Base-by-base conservation (phyloP, 441 rosid species). In the Aleurites moluccanus region DNA sequence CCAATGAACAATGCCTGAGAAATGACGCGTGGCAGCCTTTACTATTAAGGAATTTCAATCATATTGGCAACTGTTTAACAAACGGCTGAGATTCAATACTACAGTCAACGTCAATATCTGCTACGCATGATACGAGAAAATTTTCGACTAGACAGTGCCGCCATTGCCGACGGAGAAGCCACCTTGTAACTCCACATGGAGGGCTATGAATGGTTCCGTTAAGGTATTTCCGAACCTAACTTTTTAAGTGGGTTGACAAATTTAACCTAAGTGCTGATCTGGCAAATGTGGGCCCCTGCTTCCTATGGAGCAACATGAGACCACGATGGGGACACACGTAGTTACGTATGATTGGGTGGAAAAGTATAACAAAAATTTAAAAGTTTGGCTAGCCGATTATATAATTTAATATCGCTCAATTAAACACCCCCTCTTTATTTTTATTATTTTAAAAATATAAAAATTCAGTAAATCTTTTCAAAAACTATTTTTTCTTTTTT, bases 51-150 rank as follows among this genome's bases (percentile, higher is more conserved):
- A 86, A 80, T 82, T 86, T 83, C 62, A 70, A 64, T 76, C 78
- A 49, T 75, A 42, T 65, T 0, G 87, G 87, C 67, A 86, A 86
- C 88, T 75, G 38, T 27, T 15, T 60, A 83, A 83, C 86, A 35
- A 59, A 82, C 84, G 86, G 86, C 18, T 49, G 14, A 69, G 16
- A 33, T 55, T 74, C 40, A 8, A 62, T 64, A 1, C 0, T 0
- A 1, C 9, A 0, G 77, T 76, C 78, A 78, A 77, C 45, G 45
- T 44, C 65, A n/a, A 27, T 8, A 64, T 78, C 75, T 60, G 78
- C 80, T 80, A 80, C 84, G 81, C 78, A 30, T n/a, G 70, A 35
- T 50, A 10, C 16, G 10, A 70, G 62, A 56, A 77, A 28, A 59
- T 6, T 16, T 23, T 1, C 21, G 53, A 76, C 64, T 45, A 6